Conservation (phyloP, 352 stramenopile species). For the Phytopythium delawarense region DNA sequence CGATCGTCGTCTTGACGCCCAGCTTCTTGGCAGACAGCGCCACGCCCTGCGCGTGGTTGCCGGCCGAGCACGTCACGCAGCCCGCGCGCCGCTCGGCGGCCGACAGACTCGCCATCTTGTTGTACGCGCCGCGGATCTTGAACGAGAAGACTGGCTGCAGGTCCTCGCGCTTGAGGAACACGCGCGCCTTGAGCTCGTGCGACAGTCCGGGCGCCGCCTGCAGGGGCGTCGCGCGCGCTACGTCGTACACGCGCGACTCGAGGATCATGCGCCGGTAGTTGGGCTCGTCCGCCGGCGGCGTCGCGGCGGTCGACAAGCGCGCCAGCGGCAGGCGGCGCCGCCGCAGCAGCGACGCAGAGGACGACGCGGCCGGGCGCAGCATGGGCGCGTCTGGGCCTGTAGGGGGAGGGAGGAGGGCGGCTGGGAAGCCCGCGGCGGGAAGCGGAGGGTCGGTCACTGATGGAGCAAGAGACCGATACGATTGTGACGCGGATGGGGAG, state of each 20-base stretch:
- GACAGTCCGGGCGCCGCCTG: slow-evolving; percentile 66
- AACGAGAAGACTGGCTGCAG: slow-evolving; percentile 98
- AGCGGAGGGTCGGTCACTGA: background rate
- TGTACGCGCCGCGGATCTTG: slow-evolving; percentile 98
- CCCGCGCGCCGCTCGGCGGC: slow-evolving; percentile 65
- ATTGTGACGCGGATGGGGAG: background rate
- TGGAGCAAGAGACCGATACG: background rate
- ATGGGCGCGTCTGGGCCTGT: background rate
- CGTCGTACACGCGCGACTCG: slow-evolving; percentile 83
- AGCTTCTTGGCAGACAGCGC: slow-evolving; percentile 92
- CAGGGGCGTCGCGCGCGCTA: slow-evolving; percentile 81
- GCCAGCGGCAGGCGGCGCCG: background rate
- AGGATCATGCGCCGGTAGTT: slow-evolving; percentile 88
- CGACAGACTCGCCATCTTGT: slow-evolving; percentile 96
- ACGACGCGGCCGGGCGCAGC: background rate
- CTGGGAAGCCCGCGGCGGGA: background rate
- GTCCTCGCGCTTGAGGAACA: slow-evolving; percentile 96
- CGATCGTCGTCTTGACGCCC: slow-evolving; percentile 92
- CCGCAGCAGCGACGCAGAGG: slow-evolving; percentile 1
- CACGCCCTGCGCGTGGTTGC: slow-evolving; percentile 99
- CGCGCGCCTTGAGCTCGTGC: slow-evolving; percentile 68
- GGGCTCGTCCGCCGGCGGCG: slow-evolving; percentile 9
- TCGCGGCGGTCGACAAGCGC: slow-evolving; percentile 1
- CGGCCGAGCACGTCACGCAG: slow-evolving; percentile 81
- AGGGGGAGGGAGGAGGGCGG: background rate